These are phyloP conservation scores for Phalaenopsis equestris DNA, from an alignment of 106 monocot species.

Conservation along the genomic window DNA sequence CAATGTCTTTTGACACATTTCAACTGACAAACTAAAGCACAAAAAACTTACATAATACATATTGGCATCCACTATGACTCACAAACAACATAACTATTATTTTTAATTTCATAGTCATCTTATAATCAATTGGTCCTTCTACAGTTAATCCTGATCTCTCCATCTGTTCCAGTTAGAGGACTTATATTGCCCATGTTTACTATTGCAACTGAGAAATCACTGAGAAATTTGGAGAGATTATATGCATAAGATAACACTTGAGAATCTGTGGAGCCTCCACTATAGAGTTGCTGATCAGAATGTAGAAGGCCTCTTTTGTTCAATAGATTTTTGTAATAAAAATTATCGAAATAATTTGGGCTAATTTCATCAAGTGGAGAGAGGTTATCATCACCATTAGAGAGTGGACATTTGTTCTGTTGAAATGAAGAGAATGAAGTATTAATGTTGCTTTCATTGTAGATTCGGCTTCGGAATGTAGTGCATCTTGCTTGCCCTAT, in stretches of 20 bases:
- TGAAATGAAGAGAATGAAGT: conserved; percentile 8
- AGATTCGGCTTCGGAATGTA: conserved; percentile 19
- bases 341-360: conserved; percentile 26
- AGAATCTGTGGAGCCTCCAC: conserved; percentile 38
- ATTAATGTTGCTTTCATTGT: conserved; percentile 25
- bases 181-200: conserved; percentile 52
- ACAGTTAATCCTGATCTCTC: conserved; percentile 59
- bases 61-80: too few species aligned
- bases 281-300: conserved; percentile 53
- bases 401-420: conserved; percentile 26
- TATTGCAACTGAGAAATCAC: conserved; percentile 43
- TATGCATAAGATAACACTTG: conserved; percentile 25
- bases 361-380: conserved; percentile 32
- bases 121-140: conserved; percentile 38
- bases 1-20: too few species aligned
- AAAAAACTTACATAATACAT: too few species aligned
- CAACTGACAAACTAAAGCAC: too few species aligned
- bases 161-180: conserved; percentile 41
- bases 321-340: conserved; percentile 37
- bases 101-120: too few species aligned
- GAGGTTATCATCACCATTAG: conserved; percentile 38
- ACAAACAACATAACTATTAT: too few species aligned
- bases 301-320: conserved; percentile 43
- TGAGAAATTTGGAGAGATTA: conserved; percentile 27
- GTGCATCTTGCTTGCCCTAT: conserved; percentile 25